Evolutionary conservation across 1,284 basidiomycete genomes (phyloP).

Genomic region (Rhodotorula sp.): DNA sequence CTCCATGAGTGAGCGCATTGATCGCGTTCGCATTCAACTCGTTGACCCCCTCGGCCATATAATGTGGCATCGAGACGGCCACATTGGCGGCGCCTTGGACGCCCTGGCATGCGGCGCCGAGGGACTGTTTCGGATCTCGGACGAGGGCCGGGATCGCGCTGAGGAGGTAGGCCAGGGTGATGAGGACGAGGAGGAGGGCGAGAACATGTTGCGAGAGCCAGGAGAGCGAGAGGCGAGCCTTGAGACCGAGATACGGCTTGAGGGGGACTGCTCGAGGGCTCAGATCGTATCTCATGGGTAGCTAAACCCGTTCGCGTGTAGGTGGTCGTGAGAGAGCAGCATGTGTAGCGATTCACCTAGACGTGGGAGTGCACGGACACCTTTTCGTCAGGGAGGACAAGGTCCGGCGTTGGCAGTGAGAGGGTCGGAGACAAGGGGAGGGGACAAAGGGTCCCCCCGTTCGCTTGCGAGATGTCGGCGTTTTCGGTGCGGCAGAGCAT

Average conservation of each 20-base stretch:
- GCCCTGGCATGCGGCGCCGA: constrained; percentile 71
- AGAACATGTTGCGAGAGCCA: constrained; percentile 40
- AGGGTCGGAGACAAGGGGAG: too few relatives aligned
- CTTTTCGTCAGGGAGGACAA: too few relatives aligned
- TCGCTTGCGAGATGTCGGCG: too few relatives aligned
- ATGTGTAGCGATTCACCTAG: too few relatives aligned
- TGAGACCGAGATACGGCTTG: constrained; percentile 31
- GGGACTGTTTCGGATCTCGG: constrained; percentile 64
- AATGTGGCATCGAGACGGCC: constrained; percentile 80
- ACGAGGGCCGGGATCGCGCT: constrained; percentile 45
- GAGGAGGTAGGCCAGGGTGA: constrained; percentile 33
- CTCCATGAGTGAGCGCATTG: constrained; percentile 72
- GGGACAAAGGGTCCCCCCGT: too few relatives aligned
- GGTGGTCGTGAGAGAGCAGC: too few relatives aligned
- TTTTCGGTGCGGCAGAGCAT: too few relatives aligned
- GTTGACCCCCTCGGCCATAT: constrained; percentile 80
- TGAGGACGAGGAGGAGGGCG: constrained; percentile 37
- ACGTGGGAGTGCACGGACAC: too few relatives aligned
- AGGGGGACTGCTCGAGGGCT: not conserved
- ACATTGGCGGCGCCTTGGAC: constrained; percentile 78
- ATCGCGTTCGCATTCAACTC: constrained; percentile 71
- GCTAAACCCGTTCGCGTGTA: too few relatives aligned
- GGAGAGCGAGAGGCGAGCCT: constrained; percentile 35
- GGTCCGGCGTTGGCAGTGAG: too few relatives aligned
- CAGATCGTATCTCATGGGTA: too few relatives aligned